Evolutionary conservation across 2,329 filamentous ascomycete species (phyloP), one percentile per base, ranked within the genome.

Genomic region (Parascedosporium putredinis): DNA sequence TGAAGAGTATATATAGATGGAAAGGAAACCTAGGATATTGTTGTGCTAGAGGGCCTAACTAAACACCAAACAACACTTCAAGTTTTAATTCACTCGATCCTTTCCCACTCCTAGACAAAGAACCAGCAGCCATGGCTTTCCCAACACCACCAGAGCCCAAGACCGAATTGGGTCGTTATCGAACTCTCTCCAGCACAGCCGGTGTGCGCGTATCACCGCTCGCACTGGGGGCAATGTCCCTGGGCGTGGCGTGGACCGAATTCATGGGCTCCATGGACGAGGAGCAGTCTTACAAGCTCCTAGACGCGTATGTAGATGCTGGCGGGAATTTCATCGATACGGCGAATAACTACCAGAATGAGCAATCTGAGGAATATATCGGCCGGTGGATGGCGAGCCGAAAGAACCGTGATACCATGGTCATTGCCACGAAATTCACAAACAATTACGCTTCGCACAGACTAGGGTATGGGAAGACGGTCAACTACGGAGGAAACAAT

Each of bases 301-400:
- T 82, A 1, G 77, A 81, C 53, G 67, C 68, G 51, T 81, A 71
- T 62, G 71, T 67, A 50, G 66, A 67, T 10, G 63, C 69, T 1
- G 79, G 78, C 2, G 79, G 79, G 3, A 82, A 81, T 62, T 81
- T 82, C 60, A 78, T 83, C 56, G 79, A 83, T 58, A 81, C 76
- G 1, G 55, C 71, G 29, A 72, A 68, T 60, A 67, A 67, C 54
- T 77, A 77, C 57, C 68, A 76, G 53, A 52, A 65, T 45, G 72
- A 71, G 51, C 64, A 78, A 53, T 76, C 73, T 0, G 74, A 78
- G 51, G 55, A 53, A n/a, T 72, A 70, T 66, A 58, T 78, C 31
- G 75, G 74, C 6, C 71, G 76, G 53, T 78, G 73, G 71, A 69
- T 76, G 66, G 51, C 59, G 2, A 38, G 55, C 3, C 65, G 68